phyloP scores from a whole-genome alignment of 768 basidiomycete species.

The Cystoderma amianthinum region DNA sequence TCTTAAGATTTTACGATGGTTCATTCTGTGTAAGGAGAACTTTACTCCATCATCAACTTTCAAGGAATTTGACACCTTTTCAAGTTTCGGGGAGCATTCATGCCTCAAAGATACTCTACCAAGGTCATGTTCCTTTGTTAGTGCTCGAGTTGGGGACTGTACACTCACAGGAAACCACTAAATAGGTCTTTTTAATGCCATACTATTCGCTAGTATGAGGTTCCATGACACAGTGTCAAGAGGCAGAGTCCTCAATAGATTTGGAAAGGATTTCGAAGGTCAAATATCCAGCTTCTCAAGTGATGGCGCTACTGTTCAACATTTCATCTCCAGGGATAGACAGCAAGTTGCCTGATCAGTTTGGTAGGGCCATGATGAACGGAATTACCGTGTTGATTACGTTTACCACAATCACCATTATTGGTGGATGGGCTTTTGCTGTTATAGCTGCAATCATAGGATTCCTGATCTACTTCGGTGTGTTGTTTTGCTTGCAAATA shows the following conservation, averaged over 20 bases:
- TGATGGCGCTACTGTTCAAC: slow-evolving; percentile 11
- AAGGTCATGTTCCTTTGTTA: slow-evolving; percentile 21
- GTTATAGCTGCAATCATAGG: no score
- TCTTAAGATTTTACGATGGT: neutral
- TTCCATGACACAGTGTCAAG: slow-evolving; percentile 92
- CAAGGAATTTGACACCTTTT: slow-evolving; percentile 39
- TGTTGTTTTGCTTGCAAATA: no score
- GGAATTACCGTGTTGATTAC: no score
- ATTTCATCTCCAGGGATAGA: no score
- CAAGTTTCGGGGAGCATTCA: slow-evolving; percentile 78
- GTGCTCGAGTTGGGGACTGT: neutral
- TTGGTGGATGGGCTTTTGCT: no score
- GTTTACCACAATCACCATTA: no score
- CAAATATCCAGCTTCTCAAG: slow-evolving; percentile 8
- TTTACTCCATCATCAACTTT: slow-evolving; percentile 17
- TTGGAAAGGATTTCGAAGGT: slow-evolving; percentile 89
- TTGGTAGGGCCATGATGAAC: no score
- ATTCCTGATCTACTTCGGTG: no score
- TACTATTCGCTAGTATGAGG: slow-evolving; percentile 82
- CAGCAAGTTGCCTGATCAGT: no score
- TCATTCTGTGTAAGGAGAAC: slow-evolving; percentile 57
- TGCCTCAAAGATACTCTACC: slow-evolving; percentile 73
- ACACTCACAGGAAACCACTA: neutral
- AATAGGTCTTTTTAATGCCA: slow-evolving; percentile 58
- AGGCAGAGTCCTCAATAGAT: slow-evolving; percentile 76